A percentile compares a stretch with the other conserved stretches of the same genome.
Evolutionary conservation across 192 early-diverging fungal species (phyloP).

Genomic region (Coemansia sp.): DNA sequence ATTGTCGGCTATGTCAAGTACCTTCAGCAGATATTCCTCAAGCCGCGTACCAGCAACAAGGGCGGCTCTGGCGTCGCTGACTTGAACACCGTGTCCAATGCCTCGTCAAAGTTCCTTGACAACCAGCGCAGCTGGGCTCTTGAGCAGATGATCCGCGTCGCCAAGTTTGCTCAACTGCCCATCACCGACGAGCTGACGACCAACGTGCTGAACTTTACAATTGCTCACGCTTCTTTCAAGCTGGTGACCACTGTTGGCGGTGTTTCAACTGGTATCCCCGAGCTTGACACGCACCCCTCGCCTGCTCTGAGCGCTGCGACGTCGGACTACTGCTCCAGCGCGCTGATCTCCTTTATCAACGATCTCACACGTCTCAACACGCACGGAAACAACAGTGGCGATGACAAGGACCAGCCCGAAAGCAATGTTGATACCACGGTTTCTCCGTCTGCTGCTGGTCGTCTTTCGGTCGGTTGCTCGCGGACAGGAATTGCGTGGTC

Average conservation of each 20-base stretch:
- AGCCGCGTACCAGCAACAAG: slow-evolving; percentile 33
- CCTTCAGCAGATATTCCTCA: slow-evolving; percentile 68
- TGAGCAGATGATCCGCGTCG: slow-evolving; percentile 76
- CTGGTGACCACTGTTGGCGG: slow-evolving; percentile 50
- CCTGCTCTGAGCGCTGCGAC: slow-evolving; percentile 62
- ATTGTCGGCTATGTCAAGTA: slow-evolving; percentile 72
- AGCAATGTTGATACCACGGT: background rate
- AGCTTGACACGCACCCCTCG: slow-evolving; percentile 37
- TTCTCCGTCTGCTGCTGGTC: background rate
- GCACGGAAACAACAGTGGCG: background rate
- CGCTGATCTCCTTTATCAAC: slow-evolving; percentile 68
- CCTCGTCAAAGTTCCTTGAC: slow-evolving; percentile 40
- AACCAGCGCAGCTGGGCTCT: slow-evolving; percentile 74
- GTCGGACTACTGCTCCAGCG: slow-evolving; percentile 61
- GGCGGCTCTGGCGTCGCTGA: slow-evolving; percentile 34
- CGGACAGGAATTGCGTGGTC: slow-evolving; percentile 22
- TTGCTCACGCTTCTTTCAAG: slow-evolving; percentile 73
- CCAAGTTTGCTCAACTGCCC: slow-evolving; percentile 72
- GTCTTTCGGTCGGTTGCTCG: slow-evolving; percentile 19
- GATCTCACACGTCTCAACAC: slow-evolving; percentile 54
- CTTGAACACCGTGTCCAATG: slow-evolving; percentile 29
- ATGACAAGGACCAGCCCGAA: slow-evolving; percentile 2
- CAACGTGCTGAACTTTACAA: slow-evolving; percentile 65
- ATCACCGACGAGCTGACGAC: slow-evolving; percentile 73
- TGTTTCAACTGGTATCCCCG: slow-evolving; percentile 44